Evolutionary conservation across 495 filamentous ascomycete species (phyloP).

Genomic region (Xylaria telfairii): DNA sequence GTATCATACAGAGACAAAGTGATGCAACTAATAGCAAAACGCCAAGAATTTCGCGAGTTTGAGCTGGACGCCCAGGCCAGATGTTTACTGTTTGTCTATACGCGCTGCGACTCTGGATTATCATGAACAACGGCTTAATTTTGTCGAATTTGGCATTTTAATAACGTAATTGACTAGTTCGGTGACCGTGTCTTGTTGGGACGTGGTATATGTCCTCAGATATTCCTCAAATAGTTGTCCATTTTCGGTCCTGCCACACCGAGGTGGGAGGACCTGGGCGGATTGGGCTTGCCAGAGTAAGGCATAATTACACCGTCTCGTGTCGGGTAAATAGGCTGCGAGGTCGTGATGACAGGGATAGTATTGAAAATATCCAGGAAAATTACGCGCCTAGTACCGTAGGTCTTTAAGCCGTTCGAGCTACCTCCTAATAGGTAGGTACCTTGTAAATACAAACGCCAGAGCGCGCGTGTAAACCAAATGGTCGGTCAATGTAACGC

Average conservation of each 20-base stretch:
- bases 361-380: background rate
- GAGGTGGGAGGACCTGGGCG: background rate
- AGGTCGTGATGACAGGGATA: background rate
- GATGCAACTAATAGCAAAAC: background rate
- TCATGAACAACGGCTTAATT: background rate
- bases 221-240: background rate
- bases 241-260: background rate
- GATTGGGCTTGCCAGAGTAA: background rate
- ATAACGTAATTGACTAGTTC: conserved; percentile 1
- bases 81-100: conserved; percentile 22
- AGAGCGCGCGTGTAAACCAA: background rate
- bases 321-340: background rate
- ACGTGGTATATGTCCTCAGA: background rate
- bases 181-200: background rate
- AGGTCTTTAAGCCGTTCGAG: background rate
- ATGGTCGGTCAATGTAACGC: too few relatives aligned
- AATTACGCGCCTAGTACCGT: background rate
- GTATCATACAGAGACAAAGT: background rate
- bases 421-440: background rate
- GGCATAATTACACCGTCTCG: background rate
- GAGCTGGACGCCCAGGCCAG: background rate
- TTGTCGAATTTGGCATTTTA: conserved; percentile 4
- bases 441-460: background rate
- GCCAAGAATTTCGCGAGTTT: conserved; percentile 10
- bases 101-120: background rate